Base-by-base conservation (phyloP, 176 grass and related monocot species). In the Coix lacrymajobi region DNA sequence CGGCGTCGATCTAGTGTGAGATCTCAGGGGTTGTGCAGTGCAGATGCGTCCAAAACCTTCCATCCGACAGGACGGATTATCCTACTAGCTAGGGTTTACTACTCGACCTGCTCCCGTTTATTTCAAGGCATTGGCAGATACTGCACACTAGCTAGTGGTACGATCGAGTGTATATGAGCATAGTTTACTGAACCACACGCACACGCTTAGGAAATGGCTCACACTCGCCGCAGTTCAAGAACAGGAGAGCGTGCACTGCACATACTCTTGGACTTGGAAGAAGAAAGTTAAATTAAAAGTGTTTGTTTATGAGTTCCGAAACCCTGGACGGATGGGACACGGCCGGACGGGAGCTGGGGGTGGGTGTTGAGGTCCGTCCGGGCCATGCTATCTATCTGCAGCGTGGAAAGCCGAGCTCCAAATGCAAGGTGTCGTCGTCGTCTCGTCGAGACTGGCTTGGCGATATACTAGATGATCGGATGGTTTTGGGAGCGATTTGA, bases 281-380 rank as follows among this genome's bases (percentile, higher is more conserved):
- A n/a, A 57, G 22, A 24, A 57, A 57, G 8, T 24, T 5, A 62
- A 62, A 6, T 24, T 5, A 62, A 62, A 6, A 11, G 32, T 68
- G 26, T 36, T 78, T 66, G 69, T 86, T 86, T 79, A 83, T 67
- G 84, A 90, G 84, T 90, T 90, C 84, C 79, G 45, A 86, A 90
- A 90, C 84, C 74, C 73, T 86, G 79, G 79, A 90, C 31, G 40
- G 78, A 17, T 26, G 60, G 45, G 25, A 29, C n/a, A n/a, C n/a
- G n/a, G n/a, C n/a, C n/a, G n/a, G n/a, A n/a, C n/a, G n/a, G n/a
- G n/a, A n/a, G n/a, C n/a, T 54, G 49, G 49, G 17, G 7, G n/a
- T n/a, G n/a, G 9, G 22, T 12, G 57, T 33, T 8, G 62, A 66
- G 19, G 31, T 7, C 16, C 10, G 5, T 17, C 54, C 54, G 30